Evolutionary conservation across 257 asterid genomes (phyloP).

Genomic region (Nicotiana obtusifolia): DNA sequence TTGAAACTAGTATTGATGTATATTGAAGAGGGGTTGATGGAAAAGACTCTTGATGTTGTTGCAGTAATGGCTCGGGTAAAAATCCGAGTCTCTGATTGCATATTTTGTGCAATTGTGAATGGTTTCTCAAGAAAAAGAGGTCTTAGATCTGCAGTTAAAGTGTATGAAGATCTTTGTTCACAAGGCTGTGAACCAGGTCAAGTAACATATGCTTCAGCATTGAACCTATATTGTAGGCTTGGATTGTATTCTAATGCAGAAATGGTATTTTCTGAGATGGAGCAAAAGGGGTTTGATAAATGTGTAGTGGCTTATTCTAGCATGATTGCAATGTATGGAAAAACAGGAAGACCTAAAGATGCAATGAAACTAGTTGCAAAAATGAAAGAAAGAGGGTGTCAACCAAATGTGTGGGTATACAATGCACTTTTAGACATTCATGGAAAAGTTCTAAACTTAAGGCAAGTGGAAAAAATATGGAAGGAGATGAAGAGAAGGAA

Average conservation of each 20-base stretch:
- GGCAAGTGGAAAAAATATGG: constrained; percentile 65
- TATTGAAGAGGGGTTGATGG: constrained; percentile 53
- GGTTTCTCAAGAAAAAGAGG: constrained; percentile 66
- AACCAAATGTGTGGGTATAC: constrained; percentile 91
- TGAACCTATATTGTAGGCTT: constrained; percentile 48
- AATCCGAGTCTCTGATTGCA: constrained; percentile 76
- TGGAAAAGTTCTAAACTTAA: constrained; percentile 48
- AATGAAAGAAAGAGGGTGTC: constrained; percentile 74
- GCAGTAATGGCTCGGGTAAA: constrained; percentile 49
- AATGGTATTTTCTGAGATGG: constrained; percentile 55
- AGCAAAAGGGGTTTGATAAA: constrained; percentile 50
- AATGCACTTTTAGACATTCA: constrained; percentile 73
- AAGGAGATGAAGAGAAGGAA: constrained; percentile 76
- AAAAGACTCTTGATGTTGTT: constrained; percentile 48
- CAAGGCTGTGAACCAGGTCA: constrained; percentile 80
- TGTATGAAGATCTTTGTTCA: constrained; percentile 48
- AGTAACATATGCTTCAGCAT: constrained; percentile 75
- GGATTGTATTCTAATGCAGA: constrained; percentile 59
- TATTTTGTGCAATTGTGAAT: constrained; percentile 73
- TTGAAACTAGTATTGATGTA: constrained; percentile 65
- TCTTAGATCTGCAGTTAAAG: constrained; percentile 31
- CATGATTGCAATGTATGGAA: constrained; percentile 73
- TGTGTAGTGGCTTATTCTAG: constrained; percentile 83
- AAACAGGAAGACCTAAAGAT: constrained; percentile 54
- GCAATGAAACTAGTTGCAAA: constrained; percentile 70